A percentile compares a stretch with the other conserved stretches of the same genome.
Evolutionary conservation across 306 rosid genomes (phyloP).

Genomic region (Fragaria ananassa): DNA sequence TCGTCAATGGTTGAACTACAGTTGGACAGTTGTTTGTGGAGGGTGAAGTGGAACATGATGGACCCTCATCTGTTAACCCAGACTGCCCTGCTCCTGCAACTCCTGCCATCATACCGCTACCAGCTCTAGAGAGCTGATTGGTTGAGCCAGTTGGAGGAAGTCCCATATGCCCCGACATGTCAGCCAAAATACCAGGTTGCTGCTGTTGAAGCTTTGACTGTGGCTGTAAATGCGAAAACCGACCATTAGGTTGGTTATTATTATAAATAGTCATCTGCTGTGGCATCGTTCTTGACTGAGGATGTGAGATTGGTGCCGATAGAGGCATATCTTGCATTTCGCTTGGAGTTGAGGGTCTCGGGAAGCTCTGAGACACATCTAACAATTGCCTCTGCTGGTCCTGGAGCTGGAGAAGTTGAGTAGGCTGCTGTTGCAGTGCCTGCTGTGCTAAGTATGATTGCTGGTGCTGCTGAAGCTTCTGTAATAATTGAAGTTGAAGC

Average conservation of each 20-base stretch:
- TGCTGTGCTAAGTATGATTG: constrained; percentile 70
- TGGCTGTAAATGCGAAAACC: constrained; percentile 47
- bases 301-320: constrained; percentile 35
- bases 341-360: constrained; percentile 42
- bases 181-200: constrained; percentile 49
- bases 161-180: constrained; percentile 50
- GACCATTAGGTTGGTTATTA: constrained; percentile 41
- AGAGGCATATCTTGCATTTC: constrained; percentile 62
- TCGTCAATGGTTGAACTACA: constrained; percentile 49
- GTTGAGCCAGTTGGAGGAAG: constrained; percentile 38
- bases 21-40: constrained; percentile 71
- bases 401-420: constrained; percentile 61
- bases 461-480: constrained; percentile 77
- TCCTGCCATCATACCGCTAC: constrained; percentile 46
- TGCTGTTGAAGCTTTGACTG: constrained; percentile 72
- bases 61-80: constrained; percentile 74
- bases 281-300: constrained; percentile 42
- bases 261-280: constrained; percentile 50
- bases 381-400: constrained; percentile 71
- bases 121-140: constrained; percentile 51
- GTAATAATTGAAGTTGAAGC: constrained; percentile 64
- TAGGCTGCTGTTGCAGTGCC: constrained; percentile 52
- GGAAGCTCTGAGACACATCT: constrained; percentile 58
- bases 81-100: constrained; percentile 68
- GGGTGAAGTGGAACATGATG: constrained; percentile 93